These are phyloP conservation scores for Clausena lansium DNA, from an alignment of 345 rosid genomes.

Conservation along the genomic window DNA sequence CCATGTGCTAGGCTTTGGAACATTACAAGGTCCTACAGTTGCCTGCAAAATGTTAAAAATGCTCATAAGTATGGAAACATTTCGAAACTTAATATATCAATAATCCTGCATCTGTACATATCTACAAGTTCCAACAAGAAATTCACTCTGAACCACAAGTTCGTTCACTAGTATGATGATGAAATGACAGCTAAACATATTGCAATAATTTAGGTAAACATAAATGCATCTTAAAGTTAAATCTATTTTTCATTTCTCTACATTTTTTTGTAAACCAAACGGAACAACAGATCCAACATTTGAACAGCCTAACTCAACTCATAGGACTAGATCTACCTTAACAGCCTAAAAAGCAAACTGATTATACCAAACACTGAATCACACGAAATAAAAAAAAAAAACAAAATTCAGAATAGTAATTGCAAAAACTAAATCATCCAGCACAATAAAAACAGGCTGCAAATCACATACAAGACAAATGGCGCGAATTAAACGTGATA, in stretches of 20 bases:
- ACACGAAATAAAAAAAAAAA: not conserved
- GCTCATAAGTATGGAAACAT: not conserved
- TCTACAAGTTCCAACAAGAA: not conserved
- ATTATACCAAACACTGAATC: not conserved
- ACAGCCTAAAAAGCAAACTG: not conserved
- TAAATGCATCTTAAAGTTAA: not conserved
- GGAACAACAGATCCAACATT: conserved; percentile 7
- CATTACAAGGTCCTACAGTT: conserved; percentile 81
- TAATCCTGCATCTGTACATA: not conserved
- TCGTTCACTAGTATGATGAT: not conserved
- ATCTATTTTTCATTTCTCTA: not conserved
- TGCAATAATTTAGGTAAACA: not conserved
- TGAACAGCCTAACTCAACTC: not conserved
- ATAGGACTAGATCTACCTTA: conserved; percentile 31
- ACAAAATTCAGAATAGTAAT: not conserved
- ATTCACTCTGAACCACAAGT: not conserved
- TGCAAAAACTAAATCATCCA: not conserved
- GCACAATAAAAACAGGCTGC: not conserved
- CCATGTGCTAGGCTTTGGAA: conserved; percentile 91
- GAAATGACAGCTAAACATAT: not conserved
- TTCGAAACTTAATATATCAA: not conserved
- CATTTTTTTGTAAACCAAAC: not conserved
- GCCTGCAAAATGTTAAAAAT: conserved; percentile 53
- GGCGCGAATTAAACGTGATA: not conserved
- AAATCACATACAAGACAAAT: not conserved